Base-by-base conservation (phyloP, 352 stramenopile genomes). In the Phytophthora pluvialis region DNA sequence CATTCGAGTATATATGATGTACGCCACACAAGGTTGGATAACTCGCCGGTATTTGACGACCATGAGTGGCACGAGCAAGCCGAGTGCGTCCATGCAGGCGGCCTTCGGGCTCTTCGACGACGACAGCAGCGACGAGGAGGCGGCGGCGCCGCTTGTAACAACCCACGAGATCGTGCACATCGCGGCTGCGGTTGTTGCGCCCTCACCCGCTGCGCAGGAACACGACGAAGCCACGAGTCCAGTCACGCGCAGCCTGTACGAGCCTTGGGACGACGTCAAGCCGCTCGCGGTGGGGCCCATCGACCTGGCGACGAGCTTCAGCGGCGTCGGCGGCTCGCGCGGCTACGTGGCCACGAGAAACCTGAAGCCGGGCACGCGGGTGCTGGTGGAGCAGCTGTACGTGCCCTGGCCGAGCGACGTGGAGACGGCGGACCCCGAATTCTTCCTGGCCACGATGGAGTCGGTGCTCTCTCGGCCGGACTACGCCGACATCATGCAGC, bases 371-470 rank as follows among this genome's bases (percentile, higher is more conserved):
- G 95, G 95, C 45, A 98, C 93, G 56, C 81, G 92, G 35, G 73
- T 98, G 33, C 73, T 98, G 5, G 77, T 97, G 28, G 94, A 98
- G 72, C 80, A 94, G 35, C 82, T 96, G 13, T 93, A 93, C 42
- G 77, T 97, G 47, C 78, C 86, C n/a, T 98, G 95, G 95, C 89
- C 90, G 3, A 73, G 78, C 10, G 81, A 96, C 57, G 81, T 98
- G 35, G 77, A 95, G 46, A 89, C 86, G 18, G 79, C 81, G 16
- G 78, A 92, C 53, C 76, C 81, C 8, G 66, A 83, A 43, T 88
- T 98, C 47, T 94, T 96, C 60, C 72, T 98, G 29, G 84, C 88
- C 38, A 96, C 93, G n/a, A 85, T 98, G 64, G 74, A 90, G 42
- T 78, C 78, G 52, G 83, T 98, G 40, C 70, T 98, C 16, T 67